Percentiles rank a stretch among this genome's conserved stretches.
Evolutionary conservation across 2,329 filamentous ascomycete species (phyloP).

Genomic region (Xylariomycetidae sp.): DNA sequence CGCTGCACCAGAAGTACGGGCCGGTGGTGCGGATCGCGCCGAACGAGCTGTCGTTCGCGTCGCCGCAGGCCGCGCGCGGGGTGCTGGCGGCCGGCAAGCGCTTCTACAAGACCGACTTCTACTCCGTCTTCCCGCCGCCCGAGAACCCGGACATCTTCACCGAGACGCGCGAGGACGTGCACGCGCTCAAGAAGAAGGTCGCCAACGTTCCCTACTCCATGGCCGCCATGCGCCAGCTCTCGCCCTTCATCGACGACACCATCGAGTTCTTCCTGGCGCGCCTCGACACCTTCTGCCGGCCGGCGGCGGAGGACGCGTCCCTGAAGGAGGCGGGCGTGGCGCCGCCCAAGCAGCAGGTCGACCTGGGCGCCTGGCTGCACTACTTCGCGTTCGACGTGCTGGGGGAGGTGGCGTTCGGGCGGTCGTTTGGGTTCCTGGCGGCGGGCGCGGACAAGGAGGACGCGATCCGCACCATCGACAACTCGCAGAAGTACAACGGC

Average conservation of each 20-base stretch:
- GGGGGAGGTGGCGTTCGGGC: constrained; percentile 45
- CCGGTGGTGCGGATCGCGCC: constrained; percentile 44
- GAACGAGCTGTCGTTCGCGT: constrained; percentile 40
- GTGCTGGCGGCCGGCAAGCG: constrained; percentile 43
- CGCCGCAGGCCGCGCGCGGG: constrained; percentile 37
- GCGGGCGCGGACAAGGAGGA: constrained; percentile 43
- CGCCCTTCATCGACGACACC: constrained; percentile 45
- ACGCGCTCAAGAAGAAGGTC: constrained; percentile 49
- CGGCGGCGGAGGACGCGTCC: constrained; percentile 12
- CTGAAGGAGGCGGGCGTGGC: constrained; percentile 10
- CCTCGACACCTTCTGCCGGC: constrained; percentile 35
- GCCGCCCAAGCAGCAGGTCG: constrained; percentile 23
- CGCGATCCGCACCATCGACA: constrained; percentile 47
- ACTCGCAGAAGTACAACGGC: constrained; percentile 46
- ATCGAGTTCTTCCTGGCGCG: constrained; percentile 39
- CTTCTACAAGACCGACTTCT: constrained; percentile 48
- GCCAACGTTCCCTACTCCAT: constrained; percentile 47
- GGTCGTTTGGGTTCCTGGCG: constrained; percentile 46
- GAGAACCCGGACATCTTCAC: constrained; percentile 55
- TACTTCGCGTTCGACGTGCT: constrained; percentile 43
- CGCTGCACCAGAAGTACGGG: constrained; percentile 39
- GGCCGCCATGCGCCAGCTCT: constrained; percentile 46
- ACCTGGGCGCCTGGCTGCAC: constrained; percentile 42
- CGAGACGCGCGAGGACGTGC: constrained; percentile 46
- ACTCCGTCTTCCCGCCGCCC: constrained; percentile 47